Evolutionary conservation across 73 alveolate species (phyloP).

Genomic region (Stentor roeselii): DNA sequence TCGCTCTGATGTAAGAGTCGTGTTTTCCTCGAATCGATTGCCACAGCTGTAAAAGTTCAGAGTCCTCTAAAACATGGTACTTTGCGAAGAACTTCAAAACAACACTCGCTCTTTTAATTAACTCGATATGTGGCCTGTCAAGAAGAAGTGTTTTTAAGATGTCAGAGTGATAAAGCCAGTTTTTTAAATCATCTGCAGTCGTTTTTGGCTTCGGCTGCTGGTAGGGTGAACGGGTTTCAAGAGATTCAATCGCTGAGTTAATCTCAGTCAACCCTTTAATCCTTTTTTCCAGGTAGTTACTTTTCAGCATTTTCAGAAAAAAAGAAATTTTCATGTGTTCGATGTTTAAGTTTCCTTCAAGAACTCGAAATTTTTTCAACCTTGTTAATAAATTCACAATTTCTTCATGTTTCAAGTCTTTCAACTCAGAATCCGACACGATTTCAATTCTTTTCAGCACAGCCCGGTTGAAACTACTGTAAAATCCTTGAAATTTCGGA

Average conservation of each 20-base stretch:
- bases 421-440: slow-evolving; percentile 2
- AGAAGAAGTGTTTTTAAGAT: neutral
- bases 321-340: neutral
- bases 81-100: neutral
- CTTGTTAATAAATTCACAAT: neutral
- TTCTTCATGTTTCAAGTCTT: slow-evolving; percentile 8
- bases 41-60: neutral
- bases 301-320: slow-evolving; percentile 12
- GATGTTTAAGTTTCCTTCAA: neutral
- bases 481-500: neutral
- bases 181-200: neutral
- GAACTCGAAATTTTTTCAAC: neutral
- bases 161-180: neutral
- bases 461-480: neutral
- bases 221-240: neutral
- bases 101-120: slow-evolving; percentile 9
- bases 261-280: slow-evolving; percentile 19
- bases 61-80: neutral
- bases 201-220: neutral
- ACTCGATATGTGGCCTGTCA: slow-evolving; percentile 11
- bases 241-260: neutral
- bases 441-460: neutral
- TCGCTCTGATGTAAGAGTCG: slow-evolving; percentile 23
- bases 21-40: neutral
- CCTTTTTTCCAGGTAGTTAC: slow-evolving; percentile 17